A percentile compares a stretch with the other conserved stretches of the same genome.
Evolutionary conservation across 768 basidiomycete genomes (phyloP).

Genomic region (Kwoniella heveanensis): DNA sequence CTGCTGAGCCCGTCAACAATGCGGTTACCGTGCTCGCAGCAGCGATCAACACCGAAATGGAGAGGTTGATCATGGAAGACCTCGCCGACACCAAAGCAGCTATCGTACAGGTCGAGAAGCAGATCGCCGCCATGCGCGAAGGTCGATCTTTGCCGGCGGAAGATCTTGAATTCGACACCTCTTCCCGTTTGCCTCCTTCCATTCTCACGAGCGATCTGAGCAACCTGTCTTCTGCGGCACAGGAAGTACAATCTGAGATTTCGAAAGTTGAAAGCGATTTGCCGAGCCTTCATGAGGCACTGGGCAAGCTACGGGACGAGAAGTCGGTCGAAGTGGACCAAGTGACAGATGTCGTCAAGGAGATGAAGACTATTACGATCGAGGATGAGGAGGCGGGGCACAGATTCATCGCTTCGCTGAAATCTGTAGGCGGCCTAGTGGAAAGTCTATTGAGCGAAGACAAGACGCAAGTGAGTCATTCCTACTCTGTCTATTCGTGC

Average conservation of each 20-base stretch:
- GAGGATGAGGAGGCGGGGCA: slow-evolving; percentile 28
- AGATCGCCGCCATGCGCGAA: slow-evolving; percentile 24
- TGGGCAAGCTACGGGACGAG: slow-evolving; percentile 25
- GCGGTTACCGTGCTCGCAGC: slow-evolving; percentile 26
- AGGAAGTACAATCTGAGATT: slow-evolving; percentile 2
- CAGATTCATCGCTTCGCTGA: slow-evolving; percentile 25
- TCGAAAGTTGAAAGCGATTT: slow-evolving; percentile 11
- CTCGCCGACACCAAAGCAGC: slow-evolving; percentile 39
- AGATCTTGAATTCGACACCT: slow-evolving; percentile 1
- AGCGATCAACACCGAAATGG: slow-evolving; percentile 45
- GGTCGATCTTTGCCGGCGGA: background rate
- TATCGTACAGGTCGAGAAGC: slow-evolving; percentile 27
- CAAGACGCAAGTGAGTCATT: slow-evolving; percentile 18
- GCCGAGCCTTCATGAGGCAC: slow-evolving; percentile 14
- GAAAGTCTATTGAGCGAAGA: slow-evolving; percentile 29
- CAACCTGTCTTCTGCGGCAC: background rate
- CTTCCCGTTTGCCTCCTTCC: slow-evolving; percentile 12
- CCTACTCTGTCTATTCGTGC: background rate
- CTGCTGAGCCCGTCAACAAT: slow-evolving; percentile 5
- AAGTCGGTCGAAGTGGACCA: slow-evolving; percentile 32
- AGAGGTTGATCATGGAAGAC: slow-evolving; percentile 41
- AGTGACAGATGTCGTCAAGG: slow-evolving; percentile 25
- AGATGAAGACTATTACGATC: slow-evolving; percentile 23
- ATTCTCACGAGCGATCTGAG: slow-evolving; percentile 11
- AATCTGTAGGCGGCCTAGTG: slow-evolving; percentile 34